These are phyloP conservation scores for Diospyros lotus DNA, from an alignment of 148 eudicot species.

Conservation along the genomic window DNA sequence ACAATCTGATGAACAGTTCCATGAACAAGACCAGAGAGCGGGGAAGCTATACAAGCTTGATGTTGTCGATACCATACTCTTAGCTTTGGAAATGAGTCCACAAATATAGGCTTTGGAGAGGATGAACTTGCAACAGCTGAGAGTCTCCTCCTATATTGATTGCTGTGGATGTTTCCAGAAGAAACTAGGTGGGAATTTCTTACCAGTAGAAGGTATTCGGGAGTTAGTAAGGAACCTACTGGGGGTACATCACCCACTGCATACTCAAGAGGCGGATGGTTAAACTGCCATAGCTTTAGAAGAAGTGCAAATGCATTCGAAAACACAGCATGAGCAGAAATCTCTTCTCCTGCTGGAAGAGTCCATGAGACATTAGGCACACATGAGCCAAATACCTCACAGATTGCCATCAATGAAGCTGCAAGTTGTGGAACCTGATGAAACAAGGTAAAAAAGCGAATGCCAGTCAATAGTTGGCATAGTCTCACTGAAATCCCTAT, in stretches of 20 bases:
- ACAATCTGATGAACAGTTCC: too few species aligned
- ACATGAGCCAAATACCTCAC: slow-evolving; percentile 67
- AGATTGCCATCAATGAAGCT: slow-evolving; percentile 64
- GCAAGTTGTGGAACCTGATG: slow-evolving; percentile 67
- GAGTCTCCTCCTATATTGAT: too few species aligned
- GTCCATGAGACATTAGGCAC: slow-evolving; percentile 37
- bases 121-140: too few species aligned
- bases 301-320: slow-evolving; percentile 60
- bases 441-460: not conserved
- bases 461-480: too few species aligned
- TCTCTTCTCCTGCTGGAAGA: slow-evolving; percentile 38
- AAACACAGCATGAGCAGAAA: slow-evolving; percentile 50
- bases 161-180: slow-evolving; percentile 20
- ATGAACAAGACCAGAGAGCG: too few species aligned
- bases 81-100: too few species aligned
- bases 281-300: slow-evolving; percentile 58
- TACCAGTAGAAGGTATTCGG: slow-evolving; percentile 49
- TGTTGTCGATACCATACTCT: too few species aligned
- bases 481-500: too few species aligned
- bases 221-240: slow-evolving; percentile 61
- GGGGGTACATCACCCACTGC: slow-evolving; percentile 54
- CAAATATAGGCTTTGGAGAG: too few species aligned
- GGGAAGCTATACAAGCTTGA: too few species aligned
- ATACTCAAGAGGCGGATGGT: slow-evolving; percentile 63
- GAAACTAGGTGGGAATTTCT: slow-evolving; percentile 46